Base-by-base conservation (phyloP, 2,329 filamentous ascomycete genomes). In the Cladorrhinum sp. region DNA sequence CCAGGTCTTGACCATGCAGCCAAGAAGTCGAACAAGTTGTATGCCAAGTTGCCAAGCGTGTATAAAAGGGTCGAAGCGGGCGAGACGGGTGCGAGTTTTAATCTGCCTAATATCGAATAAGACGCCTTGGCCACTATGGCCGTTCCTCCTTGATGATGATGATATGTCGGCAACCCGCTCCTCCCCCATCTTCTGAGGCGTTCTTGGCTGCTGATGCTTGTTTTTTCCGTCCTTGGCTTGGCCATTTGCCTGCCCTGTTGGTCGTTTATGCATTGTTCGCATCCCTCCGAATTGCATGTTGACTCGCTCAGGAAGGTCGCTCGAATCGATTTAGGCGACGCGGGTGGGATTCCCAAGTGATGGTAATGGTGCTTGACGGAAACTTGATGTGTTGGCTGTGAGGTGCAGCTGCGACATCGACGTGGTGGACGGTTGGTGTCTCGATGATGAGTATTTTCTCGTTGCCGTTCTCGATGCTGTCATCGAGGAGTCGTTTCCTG, bases 301-400 rank as follows among this genome's bases (percentile, higher is more conserved):
- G 52, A 45, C 52, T 27, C 27, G 38, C 53, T 56, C 53, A 56
- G 32, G 53, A 56, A 38, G 38, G 24, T 45, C 62, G 60, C 36
- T 64, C 62, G 18, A 64, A 64, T 8, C 62, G 62, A 25, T 64
- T 62, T 29, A 57, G 53, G 16, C 62, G 62, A 13, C 57, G 60
- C 2, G 57, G 32, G 12, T 38, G 24, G 1, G 13, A 27, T 49
- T 61, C 63, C 60, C 60, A 64, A 16, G 60, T 61, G 18, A 64
- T 59, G 3, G 41, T 61, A 32, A 61, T 24, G 9, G 60, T 50
- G 24, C 2, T 32, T 6, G 18, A 9, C 25, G 52, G 24, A 10
- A 49, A 12, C 32, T 51, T 38, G 7, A 32, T 20, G 32, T 52
- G 12, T 29, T 20, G 12, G 8, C 16, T 8, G 8, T 29, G 50